These are phyloP conservation scores for Oligophagozyma castellii DNA, from an alignment of 1,139 yeast species.

Conservation along the genomic window DNA sequence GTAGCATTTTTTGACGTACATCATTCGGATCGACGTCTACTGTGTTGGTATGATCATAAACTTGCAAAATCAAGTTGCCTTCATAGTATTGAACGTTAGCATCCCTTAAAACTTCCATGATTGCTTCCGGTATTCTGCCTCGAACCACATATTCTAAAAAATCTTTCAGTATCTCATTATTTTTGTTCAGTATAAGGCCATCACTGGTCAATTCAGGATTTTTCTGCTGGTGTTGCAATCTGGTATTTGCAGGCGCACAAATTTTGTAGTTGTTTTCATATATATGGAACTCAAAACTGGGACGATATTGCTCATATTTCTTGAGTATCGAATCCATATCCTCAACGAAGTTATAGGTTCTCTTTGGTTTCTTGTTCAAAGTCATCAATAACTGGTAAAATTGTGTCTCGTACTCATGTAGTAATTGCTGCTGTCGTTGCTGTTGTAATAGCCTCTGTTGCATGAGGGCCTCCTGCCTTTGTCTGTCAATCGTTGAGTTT, in stretches of 20 bases:
- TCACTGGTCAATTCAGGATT: slow-evolving; percentile 27
- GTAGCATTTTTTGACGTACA: too few relatives aligned
- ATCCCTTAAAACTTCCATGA: slow-evolving; percentile 79
- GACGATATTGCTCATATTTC: slow-evolving; percentile 65
- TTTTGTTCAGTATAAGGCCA: slow-evolving; percentile 71
- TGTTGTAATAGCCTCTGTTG: slow-evolving; percentile 26
- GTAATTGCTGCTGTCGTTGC: slow-evolving; percentile 29
- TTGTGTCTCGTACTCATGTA: slow-evolving; percentile 33
- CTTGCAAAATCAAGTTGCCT: slow-evolving; percentile 75
- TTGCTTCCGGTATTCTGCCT: slow-evolving; percentile 79
- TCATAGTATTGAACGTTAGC: slow-evolving; percentile 74
- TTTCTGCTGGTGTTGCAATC: slow-evolving; percentile 27
- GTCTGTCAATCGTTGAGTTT: slow-evolving; percentile 10
- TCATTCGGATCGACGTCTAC: slow-evolving; percentile 18
- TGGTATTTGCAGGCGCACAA: slow-evolving; percentile 25
- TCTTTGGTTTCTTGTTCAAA: slow-evolving; percentile 28
- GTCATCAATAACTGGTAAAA: slow-evolving; percentile 22
- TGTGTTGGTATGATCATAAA: slow-evolving; percentile 56
- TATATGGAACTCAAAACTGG: slow-evolving; percentile 78
- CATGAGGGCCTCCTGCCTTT: too few relatives aligned
- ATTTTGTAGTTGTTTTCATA: slow-evolving; percentile 73
- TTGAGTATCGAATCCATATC: slow-evolving; percentile 62
- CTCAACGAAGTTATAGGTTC: slow-evolving; percentile 49
- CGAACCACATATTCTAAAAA: slow-evolving; percentile 67
- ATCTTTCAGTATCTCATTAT: slow-evolving; percentile 64